Percentiles rank a stretch among this genome's conserved stretches.
Evolutionary conservation across 352 stramenopile genomes (phyloP).

Genomic region (Pythium aquatile): DNA sequence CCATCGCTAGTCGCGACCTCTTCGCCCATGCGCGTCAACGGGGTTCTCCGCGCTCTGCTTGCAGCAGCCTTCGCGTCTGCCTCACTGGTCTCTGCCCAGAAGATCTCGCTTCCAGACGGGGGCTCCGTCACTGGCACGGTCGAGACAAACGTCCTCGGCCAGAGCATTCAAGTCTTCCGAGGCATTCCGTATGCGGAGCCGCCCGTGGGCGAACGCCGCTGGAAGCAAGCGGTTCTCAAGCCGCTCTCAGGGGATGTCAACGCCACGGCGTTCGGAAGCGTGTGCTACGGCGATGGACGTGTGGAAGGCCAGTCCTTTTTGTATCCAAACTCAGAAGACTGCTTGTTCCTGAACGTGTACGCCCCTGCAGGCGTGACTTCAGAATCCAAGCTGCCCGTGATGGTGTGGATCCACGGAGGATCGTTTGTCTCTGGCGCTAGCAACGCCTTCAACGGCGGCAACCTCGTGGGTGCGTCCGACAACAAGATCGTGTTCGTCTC

Average conservation of each 20-base stretch:
- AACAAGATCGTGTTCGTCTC: too few relatives aligned
- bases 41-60: not conserved
- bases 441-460: too few relatives aligned
- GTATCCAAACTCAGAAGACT: constrained; percentile 28
- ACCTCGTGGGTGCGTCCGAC: too few relatives aligned
- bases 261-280: constrained; percentile 11
- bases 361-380: constrained; percentile 22
- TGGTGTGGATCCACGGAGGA: constrained; percentile 40
- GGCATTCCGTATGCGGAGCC: constrained; percentile 19
- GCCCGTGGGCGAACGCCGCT: constrained; percentile 3
- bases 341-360: constrained; percentile 41
- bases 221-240: constrained; percentile 3
- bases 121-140: not conserved
- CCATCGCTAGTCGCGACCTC: too few relatives aligned
- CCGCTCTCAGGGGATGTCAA: not conserved
- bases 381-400: constrained; percentile 29
- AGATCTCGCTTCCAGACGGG: not conserved
- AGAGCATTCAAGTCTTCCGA: constrained; percentile 11
- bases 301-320: constrained; percentile 1
- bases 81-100: not conserved
- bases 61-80: not conserved
- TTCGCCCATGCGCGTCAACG: too few relatives aligned
- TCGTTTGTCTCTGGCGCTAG: not conserved
- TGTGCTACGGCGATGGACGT: constrained; percentile 9
- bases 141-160: not conserved